A percentile compares a stretch with the other conserved stretches of the same genome.
phyloP scores from a whole-genome alignment of 1,284 basidiomycete genomes.

The Cryptococcus wingfieldii region DNA sequence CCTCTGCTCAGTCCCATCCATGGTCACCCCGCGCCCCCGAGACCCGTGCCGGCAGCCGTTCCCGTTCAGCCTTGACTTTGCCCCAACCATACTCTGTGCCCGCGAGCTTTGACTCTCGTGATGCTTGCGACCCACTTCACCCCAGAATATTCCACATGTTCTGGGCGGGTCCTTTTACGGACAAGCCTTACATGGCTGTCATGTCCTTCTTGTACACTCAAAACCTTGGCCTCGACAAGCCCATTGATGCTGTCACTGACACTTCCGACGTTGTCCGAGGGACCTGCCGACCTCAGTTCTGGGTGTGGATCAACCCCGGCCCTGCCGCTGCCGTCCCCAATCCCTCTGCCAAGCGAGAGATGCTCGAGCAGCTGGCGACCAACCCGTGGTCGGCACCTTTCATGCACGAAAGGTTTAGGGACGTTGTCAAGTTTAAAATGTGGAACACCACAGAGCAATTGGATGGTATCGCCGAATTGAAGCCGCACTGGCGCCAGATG shows the following conservation, averaged over 20 bases:
- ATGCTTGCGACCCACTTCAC: slow-evolving; percentile 63
- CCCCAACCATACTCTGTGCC: slow-evolving; percentile 28
- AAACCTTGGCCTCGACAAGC: slow-evolving; percentile 64
- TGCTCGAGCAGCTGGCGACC: slow-evolving; percentile 61
- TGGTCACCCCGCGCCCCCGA: slow-evolving; percentile 22
- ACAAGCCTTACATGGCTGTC: slow-evolving; percentile 75
- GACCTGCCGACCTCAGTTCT: slow-evolving; percentile 69
- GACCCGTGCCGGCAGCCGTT: slow-evolving; percentile 22
- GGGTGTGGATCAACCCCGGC: slow-evolving; percentile 83
- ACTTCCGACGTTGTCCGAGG: slow-evolving; percentile 22
- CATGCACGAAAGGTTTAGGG: slow-evolving; percentile 71
- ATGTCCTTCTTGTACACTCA: slow-evolving; percentile 77
- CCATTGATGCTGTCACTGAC: slow-evolving; percentile 14
- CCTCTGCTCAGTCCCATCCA: slow-evolving; percentile 17
- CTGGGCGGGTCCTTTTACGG: slow-evolving; percentile 77
- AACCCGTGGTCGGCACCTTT: slow-evolving; percentile 84
- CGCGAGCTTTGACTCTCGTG: slow-evolving; percentile 39
- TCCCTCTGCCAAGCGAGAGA: slow-evolving; percentile 62
- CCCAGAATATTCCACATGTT: slow-evolving; percentile 79
- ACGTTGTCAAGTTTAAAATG: slow-evolving; percentile 75
- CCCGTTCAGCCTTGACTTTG: slow-evolving; percentile 36
- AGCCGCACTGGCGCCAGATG: slow-evolving; percentile 67
- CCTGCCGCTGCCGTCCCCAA: slow-evolving; percentile 65
- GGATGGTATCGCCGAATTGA: slow-evolving; percentile 71
- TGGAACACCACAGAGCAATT: slow-evolving; percentile 89